These are phyloP conservation scores for Phialemoniopsis sp. DNA, from an alignment of 2,329 filamentous ascomycete species.

Conservation along the genomic window DNA sequence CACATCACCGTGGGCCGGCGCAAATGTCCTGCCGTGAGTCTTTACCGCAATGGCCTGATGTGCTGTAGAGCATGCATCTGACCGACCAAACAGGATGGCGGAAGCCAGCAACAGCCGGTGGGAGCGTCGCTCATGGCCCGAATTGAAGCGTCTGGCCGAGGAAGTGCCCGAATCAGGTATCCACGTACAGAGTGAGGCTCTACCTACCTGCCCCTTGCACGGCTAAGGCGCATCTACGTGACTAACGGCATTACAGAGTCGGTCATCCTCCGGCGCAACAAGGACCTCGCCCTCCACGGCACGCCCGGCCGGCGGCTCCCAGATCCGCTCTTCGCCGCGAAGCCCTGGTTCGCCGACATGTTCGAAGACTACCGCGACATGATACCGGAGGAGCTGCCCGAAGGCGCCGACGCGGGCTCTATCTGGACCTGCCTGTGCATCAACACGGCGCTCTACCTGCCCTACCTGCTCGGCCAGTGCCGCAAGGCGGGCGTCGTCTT, in stretches of 20 bases:
- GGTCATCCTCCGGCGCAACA: constrained; percentile 50
- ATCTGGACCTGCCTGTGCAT: constrained; percentile 85
- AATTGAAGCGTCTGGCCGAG: constrained; percentile 52
- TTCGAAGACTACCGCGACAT: constrained; percentile 69
- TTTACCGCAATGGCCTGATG: constrained; percentile 1
- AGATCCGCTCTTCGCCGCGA: constrained; percentile 59
- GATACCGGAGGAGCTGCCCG: constrained; percentile 50
- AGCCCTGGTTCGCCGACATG: constrained; percentile 71
- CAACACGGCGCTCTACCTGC: constrained; percentile 83
- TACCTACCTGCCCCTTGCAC: neutral
- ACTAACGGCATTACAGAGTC: constrained; percentile 29
- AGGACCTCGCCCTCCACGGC: constrained; percentile 43
- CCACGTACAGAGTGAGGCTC: constrained; percentile 63
- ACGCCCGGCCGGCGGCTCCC: constrained; percentile 44
- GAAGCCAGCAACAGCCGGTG: constrained; percentile 39
- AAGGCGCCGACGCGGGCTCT: constrained; percentile 66
- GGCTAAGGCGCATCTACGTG: too few species aligned
- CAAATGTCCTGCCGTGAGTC: constrained; percentile 70
- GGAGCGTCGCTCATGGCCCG: constrained; percentile 63
- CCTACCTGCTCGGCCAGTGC: constrained; percentile 80
- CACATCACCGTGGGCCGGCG: constrained; percentile 83
- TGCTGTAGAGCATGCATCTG: constrained; percentile 2
- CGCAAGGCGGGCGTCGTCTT: constrained; percentile 67
- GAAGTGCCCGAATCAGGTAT: constrained; percentile 74
- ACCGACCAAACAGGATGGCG: constrained; percentile 33